Evolutionary conservation across 495 filamentous ascomycete genomes (phyloP), one percentile per base, ranked within the genome.

Genomic region (Clohesyomyces aquaticus): DNA sequence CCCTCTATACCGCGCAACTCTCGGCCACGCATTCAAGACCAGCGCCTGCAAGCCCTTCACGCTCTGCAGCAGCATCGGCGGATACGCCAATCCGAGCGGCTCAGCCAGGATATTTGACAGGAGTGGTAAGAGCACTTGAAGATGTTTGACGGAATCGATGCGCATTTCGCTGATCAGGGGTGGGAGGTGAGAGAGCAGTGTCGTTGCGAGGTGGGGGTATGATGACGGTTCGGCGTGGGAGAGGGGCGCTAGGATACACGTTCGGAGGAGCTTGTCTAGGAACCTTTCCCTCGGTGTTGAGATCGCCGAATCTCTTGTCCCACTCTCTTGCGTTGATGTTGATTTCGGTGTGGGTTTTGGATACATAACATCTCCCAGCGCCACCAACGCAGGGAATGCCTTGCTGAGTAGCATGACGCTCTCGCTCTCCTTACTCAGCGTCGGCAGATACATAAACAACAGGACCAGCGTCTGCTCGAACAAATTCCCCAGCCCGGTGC

Each of bases 381-480:
- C 72, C 19, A 88, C 73, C 1, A 97, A 76, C 6, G 85, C 85
- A 14, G 81, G 79, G 48, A 93, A 96, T 1, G 89, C 86, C 1
- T 80, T 82, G 14, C 68, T 65, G 0, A 96, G 79, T 1, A 97
- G 76, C 0, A 73, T 55, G n/a, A 91, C 60, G 1, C 89, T 88
- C 55, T 91, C 87, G 0, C 80, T 71, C 62, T 88, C 85, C 4
- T 91, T 87, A 0, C 91, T 96, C 25, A 96, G 79, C 32, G 82
- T 85, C 6, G 94, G 94, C 0, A 97, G 80, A 59, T 83, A 89
- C 14, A 85, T 78, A 1, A 96, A 78, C 23, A 82, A 85, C 0
- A 91, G 91, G 61, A 86, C 81, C 11, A 96, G 73, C 11, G 90
- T 87, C 29, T 91, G 85, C 71, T 91, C 85, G 67, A 98, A 90